Conservation (phyloP, 805 yeast species). For the Nematodospora valgi region DNA sequence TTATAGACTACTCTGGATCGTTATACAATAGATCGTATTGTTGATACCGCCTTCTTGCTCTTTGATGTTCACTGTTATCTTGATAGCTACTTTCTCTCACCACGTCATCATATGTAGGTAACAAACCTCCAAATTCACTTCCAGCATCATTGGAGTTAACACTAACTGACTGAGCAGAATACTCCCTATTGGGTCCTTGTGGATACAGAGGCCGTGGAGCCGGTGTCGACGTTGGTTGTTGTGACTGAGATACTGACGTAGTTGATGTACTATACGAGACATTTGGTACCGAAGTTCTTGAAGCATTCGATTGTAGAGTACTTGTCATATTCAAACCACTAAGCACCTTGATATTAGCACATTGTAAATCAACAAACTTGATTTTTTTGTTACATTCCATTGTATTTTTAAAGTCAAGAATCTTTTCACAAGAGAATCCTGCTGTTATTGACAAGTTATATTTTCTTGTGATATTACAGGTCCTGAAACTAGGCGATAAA, state of each 20-base stretch:
- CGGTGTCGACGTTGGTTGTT: background rate
- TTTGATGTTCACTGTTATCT: slow-evolving; percentile 28
- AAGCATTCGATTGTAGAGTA: slow-evolving; percentile 22
- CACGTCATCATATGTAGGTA: slow-evolving; percentile 40
- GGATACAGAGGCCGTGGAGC: slow-evolving; percentile 1
- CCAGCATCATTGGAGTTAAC: background rate
- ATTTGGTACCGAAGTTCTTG: slow-evolving; percentile 17
- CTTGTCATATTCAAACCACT: slow-evolving; percentile 30
- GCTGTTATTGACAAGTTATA: slow-evolving; percentile 19
- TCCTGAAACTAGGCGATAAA: slow-evolving; percentile 51
- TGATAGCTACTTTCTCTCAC: slow-evolving; percentile 27
- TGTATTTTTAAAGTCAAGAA: slow-evolving; percentile 18
- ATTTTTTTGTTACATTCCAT: slow-evolving; percentile 19
- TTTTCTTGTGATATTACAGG: slow-evolving; percentile 51
- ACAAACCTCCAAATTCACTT: background rate
- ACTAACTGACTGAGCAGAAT: slow-evolving; percentile 2
- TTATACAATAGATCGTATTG: slow-evolving; percentile 26
- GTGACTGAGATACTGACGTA: background rate
- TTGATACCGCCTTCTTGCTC: slow-evolving; percentile 33
- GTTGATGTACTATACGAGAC: slow-evolving; percentile 1
- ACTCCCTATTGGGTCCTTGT: background rate
- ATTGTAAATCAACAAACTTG: slow-evolving; percentile 26
- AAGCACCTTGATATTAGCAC: slow-evolving; percentile 30
- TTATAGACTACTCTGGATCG: too few relatives aligned
- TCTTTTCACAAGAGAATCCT: slow-evolving; percentile 23